Conservation (phyloP, 2,329 filamentous ascomycete genomes). For the Venturia aucupariae region DNA sequence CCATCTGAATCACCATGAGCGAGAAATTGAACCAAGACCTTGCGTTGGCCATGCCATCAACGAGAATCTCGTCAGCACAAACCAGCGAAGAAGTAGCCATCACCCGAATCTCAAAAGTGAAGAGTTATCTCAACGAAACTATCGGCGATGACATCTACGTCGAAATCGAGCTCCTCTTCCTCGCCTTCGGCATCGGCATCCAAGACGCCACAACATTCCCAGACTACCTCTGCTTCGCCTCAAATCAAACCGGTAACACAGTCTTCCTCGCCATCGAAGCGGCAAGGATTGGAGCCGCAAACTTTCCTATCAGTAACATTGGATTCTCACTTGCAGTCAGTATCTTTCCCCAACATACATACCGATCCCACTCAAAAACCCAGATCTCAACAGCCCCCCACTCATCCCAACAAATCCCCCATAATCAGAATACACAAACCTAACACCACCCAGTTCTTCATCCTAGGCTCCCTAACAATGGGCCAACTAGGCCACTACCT, state of each 20-base stretch:
- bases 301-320: constrained; percentile 47
- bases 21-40: neutral
- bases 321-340: constrained; percentile 39
- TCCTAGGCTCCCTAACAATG: constrained; percentile 45
- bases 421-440: neutral
- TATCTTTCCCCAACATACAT: neutral
- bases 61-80: neutral
- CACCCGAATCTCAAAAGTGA: neutral
- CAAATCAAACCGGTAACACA: constrained; percentile 58
- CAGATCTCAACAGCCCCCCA: neutral
- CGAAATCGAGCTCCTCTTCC: constrained; percentile 30
- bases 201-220: constrained; percentile 51
- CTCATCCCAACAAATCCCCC: neutral
- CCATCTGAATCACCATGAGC: neutral
- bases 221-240: constrained; percentile 54
- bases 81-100: no score
- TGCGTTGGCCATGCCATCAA: neutral
- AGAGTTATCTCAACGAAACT: neutral
- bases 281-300: constrained; percentile 38
- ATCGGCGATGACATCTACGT: constrained; percentile 7
- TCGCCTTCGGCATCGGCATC: constrained; percentile 32
- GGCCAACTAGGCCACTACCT: constrained; percentile 49
- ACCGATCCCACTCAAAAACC: neutral
- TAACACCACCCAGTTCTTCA: constrained; percentile 33
- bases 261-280: constrained; percentile 49